Base-by-base conservation (phyloP, 1,284 basidiomycete species). In the Ustilago shanxiensis region DNA sequence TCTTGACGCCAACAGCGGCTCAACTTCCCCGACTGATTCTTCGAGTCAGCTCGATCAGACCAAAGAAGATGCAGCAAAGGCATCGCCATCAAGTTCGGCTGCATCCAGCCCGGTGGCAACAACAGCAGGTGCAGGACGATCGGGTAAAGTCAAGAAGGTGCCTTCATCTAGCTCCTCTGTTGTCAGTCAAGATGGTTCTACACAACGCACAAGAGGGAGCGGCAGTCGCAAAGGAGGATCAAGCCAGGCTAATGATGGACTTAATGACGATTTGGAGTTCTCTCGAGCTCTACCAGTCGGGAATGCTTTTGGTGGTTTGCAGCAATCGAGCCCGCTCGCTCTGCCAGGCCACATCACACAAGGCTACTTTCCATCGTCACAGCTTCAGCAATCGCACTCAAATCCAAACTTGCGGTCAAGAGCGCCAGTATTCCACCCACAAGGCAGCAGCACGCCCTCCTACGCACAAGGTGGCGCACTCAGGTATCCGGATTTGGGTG, bases 221-320 rank as follows among this genome's bases (percentile, higher is more conserved):
- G 47, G 37, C 0, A 63, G 33, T 22, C 20, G 37, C 28, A 62
- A 49, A 14, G 59, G 49, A 8, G 35, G 28, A 39, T n/a, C 33
- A 45, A 37, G 24, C 7, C 52, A 37, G 5, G 50, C 54, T 20
- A 26, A 20, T 41, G 66, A 56, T 16, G 35, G 41, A 11, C 14
- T 18, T 41, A 55, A 66, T 45, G 65, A 76, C n/a, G 69, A 72
- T n/a, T 18, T 65, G 8, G 74, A 77, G 26, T 77, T 69, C 57
- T 66, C 52, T 39, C 74, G 74, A 8, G 45, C 50, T 13, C 61
- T 77, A 4, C 61, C 64, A 22, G 7, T 61, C 14, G 20, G 53
- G 11, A 44, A 44, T 11, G n/a, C 22, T 3, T 64, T 56, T 31
- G 63, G 55, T n/a, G 56, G 31, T 1, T 41, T 47, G 4, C 67